Base-by-base conservation (phyloP, 768 basidiomycete species). In the Pleurotus tuoliensis region DNA sequence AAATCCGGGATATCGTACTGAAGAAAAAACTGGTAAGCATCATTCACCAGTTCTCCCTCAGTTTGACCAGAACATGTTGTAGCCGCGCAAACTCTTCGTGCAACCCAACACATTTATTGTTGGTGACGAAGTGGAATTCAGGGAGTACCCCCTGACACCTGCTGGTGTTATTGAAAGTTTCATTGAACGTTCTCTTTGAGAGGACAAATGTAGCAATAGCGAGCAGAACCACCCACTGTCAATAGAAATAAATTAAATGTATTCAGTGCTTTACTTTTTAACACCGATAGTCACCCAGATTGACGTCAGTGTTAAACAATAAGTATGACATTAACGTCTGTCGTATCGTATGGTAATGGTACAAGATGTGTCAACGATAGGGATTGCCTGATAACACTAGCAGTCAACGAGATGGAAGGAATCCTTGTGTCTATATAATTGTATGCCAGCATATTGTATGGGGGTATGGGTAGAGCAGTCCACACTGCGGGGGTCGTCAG, bases 81-180 rank as follows among this genome's bases (percentile, higher is more conserved):
- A 93, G 86, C 88, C 92, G 15, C 83, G 92, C 57, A 94, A 92
- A 69, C 79, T 92, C 15, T 88, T 94, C 69, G 85, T 91, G 3
- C 92, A 92, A 69, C 88, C 90, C 2, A 93, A 88, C 64, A 91
- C 91, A 12, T 73, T 85, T 62, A 62, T 92, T 47, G 80, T 80
- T 52, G 73, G 83, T 60, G 85, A 74, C 24, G 82, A 90, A 62
- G 88, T 91, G 24, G 73, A 83, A 53, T 71, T 95, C 58, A 90
- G 84, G 67, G 91, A 94, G 64, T 93, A 93, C 66, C 82, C 88
- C 7, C 71, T 89, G 55, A 90, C 86, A 0, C 64, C 81, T 1
- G 84, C 79, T 18, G 93, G 92, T 30, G 77, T 85, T 34, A 90
- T 95, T 53, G 81, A 92, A 70, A 90, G 89, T 63, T 88, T 88